A percentile compares a stretch with the other conserved stretches of the same genome.
Evolutionary conservation across 805 yeast species (phyloP).

Genomic region (Monosporozyma yasuniensis): DNA sequence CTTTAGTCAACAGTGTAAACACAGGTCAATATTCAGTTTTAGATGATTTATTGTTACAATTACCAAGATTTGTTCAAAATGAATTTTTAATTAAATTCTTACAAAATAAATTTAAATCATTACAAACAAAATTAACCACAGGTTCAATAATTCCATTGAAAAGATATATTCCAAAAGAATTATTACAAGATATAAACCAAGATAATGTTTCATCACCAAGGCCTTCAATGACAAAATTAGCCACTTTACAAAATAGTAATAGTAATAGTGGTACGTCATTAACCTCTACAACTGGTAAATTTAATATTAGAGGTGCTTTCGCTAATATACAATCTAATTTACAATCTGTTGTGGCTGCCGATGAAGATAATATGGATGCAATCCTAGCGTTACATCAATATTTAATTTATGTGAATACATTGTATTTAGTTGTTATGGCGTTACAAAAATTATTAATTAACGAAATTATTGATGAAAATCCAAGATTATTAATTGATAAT

Average conservation of each 20-base stretch:
- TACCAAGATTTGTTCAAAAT: slow-evolving; percentile 24
- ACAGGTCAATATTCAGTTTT: slow-evolving; percentile 47
- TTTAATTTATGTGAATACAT: slow-evolving; percentile 62
- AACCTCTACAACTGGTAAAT: slow-evolving; percentile 9
- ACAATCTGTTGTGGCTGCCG: slow-evolving; percentile 27
- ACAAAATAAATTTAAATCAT: slow-evolving; percentile 20
- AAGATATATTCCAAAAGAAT: slow-evolving; percentile 16
- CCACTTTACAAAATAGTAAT: slow-evolving; percentile 2
- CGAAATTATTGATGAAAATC: slow-evolving; percentile 28
- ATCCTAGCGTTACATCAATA: slow-evolving; percentile 44
- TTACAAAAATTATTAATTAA: slow-evolving; percentile 40
- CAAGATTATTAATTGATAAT: slow-evolving; percentile 27
- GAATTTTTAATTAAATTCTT: slow-evolving; percentile 25
- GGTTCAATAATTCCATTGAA: slow-evolving; percentile 14
- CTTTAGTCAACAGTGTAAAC: slow-evolving; percentile 55
- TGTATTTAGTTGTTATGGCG: slow-evolving; percentile 54
- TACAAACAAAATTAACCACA: slow-evolving; percentile 20
- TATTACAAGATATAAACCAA: not conserved
- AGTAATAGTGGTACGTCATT: not conserved
- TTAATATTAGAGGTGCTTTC: slow-evolving; percentile 29
- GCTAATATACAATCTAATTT: slow-evolving; percentile 32
- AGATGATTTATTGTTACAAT: slow-evolving; percentile 21
- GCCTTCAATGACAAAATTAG: slow-evolving; percentile 13
- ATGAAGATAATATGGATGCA: slow-evolving; percentile 23
- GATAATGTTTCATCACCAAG: not conserved